A percentile compares a stretch with the other conserved stretches of the same genome.
Conservation (phyloP, 2,329 filamentous ascomycete species). For the Ophioceras dolichostomum region DNA sequence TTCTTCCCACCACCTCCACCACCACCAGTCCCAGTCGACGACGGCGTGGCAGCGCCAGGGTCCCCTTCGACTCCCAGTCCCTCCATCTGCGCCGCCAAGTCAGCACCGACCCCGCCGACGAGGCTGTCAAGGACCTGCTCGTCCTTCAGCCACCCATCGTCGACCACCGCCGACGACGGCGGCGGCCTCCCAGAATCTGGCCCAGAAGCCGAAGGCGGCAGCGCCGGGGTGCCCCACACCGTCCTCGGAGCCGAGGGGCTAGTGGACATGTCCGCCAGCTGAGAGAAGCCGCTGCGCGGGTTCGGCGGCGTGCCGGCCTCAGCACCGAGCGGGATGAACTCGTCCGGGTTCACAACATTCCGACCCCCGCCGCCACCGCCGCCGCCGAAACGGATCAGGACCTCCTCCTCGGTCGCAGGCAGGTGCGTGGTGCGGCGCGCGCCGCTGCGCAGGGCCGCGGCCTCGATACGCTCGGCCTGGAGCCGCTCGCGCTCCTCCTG, state of each 20-base stretch:
- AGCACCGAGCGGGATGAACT: slow-evolving; percentile 55
- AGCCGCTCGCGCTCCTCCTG: slow-evolving; percentile 78
- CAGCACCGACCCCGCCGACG: slow-evolving; percentile 37
- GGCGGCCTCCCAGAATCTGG: slow-evolving; percentile 90
- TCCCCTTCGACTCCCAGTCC: slow-evolving; percentile 29
- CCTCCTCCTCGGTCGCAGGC: slow-evolving; percentile 25
- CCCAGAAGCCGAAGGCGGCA: slow-evolving; percentile 58
- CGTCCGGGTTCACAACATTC: slow-evolving; percentile 34
- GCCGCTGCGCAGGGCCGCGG: slow-evolving; percentile 50
- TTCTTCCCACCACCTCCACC: slow-evolving; percentile 35
- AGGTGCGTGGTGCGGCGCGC: slow-evolving; percentile 22
- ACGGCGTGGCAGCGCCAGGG: slow-evolving; percentile 8
- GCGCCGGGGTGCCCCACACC: slow-evolving; percentile 79
- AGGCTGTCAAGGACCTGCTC: slow-evolving; percentile 69
- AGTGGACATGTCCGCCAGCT: slow-evolving; percentile 66
- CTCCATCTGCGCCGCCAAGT: slow-evolving; percentile 47
- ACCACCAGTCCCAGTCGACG: slow-evolving; percentile 5
- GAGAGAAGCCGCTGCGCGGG: slow-evolving; percentile 48
- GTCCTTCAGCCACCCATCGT: slow-evolving; percentile 70
- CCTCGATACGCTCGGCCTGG: slow-evolving; percentile 70
- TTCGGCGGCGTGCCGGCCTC: slow-evolving; percentile 42
- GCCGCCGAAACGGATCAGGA: slow-evolving; percentile 18
- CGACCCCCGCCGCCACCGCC: slow-evolving; percentile 4
- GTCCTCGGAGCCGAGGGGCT: slow-evolving; percentile 69
- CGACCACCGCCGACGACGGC: slow-evolving; percentile 48